Evolutionary conservation across 176 grass and related monocot species (phyloP).

Genomic region (Dactylis glomerata): DNA sequence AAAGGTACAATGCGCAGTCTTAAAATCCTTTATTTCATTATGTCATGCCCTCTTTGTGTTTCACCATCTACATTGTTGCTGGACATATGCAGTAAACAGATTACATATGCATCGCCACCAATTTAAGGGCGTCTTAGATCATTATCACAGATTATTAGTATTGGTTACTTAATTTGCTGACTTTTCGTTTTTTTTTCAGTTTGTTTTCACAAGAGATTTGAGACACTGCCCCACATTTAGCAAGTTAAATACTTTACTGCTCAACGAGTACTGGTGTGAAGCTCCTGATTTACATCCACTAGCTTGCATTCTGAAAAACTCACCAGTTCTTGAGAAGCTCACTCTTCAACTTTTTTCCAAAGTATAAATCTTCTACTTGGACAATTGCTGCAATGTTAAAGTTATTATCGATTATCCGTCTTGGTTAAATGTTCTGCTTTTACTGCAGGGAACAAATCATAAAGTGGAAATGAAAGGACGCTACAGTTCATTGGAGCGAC

Average conservation of each 20-base stretch:
- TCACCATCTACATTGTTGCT: too few relatives aligned
- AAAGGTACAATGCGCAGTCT: background rate
- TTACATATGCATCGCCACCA: too few relatives aligned
- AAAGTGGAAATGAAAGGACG: background rate
- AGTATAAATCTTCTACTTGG: background rate
- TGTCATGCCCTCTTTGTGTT: too few relatives aligned
- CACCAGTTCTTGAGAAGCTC: conserved; percentile 11
- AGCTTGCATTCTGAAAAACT: background rate
- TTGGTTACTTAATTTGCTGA: background rate
- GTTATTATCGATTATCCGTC: background rate
- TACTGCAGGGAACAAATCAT: background rate
- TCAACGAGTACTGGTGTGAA: background rate
- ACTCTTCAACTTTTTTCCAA: background rate
- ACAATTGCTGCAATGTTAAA: background rate
- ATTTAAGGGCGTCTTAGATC: too few relatives aligned
- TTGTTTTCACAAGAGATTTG: conserved; percentile 11
- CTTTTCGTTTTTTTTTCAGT: background rate
- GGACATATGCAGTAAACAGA: too few relatives aligned
- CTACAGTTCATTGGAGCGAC: background rate
- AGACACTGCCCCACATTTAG: background rate
- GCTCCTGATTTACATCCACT: background rate
- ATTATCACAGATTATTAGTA: too few relatives aligned
- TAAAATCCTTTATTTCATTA: background rate
- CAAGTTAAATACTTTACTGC: conserved; percentile 13
- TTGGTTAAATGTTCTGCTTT: background rate